These are phyloP conservation scores for Leptomonas pyrrhocoris DNA, from an alignment of 208 protist genomes.

Conservation along the genomic window DNA sequence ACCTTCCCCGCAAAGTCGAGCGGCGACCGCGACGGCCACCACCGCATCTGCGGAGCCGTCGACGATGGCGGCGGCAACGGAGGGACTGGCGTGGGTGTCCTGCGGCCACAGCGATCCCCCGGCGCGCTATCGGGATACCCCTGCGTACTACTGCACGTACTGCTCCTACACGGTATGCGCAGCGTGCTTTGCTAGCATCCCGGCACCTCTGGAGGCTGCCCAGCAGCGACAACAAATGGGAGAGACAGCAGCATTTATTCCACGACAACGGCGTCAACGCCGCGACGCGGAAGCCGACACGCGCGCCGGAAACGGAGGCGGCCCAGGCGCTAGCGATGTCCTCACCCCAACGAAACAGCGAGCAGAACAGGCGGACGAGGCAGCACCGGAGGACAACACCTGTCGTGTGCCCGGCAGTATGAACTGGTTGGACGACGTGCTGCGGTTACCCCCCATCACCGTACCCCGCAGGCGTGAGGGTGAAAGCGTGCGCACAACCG, in stretches of 20 bases:
- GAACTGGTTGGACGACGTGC: constrained; percentile 27
- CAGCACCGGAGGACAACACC: not conserved
- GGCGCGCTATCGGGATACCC: constrained; percentile 64
- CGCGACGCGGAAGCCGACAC: not conserved
- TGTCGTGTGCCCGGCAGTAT: not conserved
- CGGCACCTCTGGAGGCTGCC: constrained; percentile 23
- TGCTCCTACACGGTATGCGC: constrained; percentile 83
- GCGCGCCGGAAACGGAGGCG: no score
- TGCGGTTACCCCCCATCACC: constrained; percentile 10
- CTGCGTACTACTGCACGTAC: constrained; percentile 80
- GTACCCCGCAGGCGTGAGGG: constrained; percentile 16
- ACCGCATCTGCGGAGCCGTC: not conserved
- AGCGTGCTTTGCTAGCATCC: constrained; percentile 47
- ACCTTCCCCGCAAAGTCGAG: no score
- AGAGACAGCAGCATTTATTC: not conserved
- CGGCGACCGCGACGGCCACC: no score
- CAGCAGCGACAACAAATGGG: not conserved
- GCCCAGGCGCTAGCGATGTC: no score
- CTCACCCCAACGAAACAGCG: not conserved
- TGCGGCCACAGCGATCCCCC: constrained; percentile 49
- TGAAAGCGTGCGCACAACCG: no score
- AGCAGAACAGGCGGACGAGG: not conserved
- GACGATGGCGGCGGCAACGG: constrained; percentile 3
- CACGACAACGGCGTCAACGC: not conserved
- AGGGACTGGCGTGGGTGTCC: constrained; percentile 21